Percentiles rank a stretch among this genome's conserved stretches.
Conservation (phyloP, 106 monocot species). For the Dioscorea alata region DNA sequence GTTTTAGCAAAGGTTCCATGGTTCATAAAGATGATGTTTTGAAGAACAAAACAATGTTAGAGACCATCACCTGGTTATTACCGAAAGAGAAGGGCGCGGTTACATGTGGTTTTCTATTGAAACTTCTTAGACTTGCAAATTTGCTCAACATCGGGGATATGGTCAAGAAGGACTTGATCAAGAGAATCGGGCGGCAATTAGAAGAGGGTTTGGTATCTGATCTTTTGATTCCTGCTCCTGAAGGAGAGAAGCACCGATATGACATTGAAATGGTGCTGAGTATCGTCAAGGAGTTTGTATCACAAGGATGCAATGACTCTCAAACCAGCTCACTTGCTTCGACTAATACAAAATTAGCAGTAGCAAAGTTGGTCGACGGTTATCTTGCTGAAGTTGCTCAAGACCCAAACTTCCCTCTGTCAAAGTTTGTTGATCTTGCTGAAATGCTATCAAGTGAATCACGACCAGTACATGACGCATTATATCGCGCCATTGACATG, state of each 20-base stretch:
- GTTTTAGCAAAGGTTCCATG: constrained; percentile 32
- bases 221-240: constrained; percentile 58
- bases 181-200: constrained; percentile 56
- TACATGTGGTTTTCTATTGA: constrained; percentile 73
- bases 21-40: constrained; percentile 28
- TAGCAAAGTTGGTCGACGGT: constrained; percentile 65
- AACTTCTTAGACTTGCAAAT: constrained; percentile 50
- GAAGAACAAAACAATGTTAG: constrained; percentile 41
- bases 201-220: constrained; percentile 62
- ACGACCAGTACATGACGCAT: constrained; percentile 65
- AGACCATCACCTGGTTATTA: constrained; percentile 57
- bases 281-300: constrained; percentile 69
- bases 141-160: constrained; percentile 47
- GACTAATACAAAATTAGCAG: constrained; percentile 32
- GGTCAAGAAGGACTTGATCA: constrained; percentile 49
- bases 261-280: constrained; percentile 65
- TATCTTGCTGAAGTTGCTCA: constrained; percentile 75
- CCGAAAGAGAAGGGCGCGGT: constrained; percentile 52
- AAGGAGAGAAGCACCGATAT: constrained; percentile 38
- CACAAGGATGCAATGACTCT: constrained; percentile 28
- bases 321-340: not conserved
- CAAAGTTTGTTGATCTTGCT: constrained; percentile 69
- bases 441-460: constrained; percentile 53
- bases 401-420: constrained; percentile 64
- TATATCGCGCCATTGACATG: constrained; percentile 76